phyloP scores from a whole-genome alignment of 2,329 filamentous ascomycete species.

The Fusarium algeriense region DNA sequence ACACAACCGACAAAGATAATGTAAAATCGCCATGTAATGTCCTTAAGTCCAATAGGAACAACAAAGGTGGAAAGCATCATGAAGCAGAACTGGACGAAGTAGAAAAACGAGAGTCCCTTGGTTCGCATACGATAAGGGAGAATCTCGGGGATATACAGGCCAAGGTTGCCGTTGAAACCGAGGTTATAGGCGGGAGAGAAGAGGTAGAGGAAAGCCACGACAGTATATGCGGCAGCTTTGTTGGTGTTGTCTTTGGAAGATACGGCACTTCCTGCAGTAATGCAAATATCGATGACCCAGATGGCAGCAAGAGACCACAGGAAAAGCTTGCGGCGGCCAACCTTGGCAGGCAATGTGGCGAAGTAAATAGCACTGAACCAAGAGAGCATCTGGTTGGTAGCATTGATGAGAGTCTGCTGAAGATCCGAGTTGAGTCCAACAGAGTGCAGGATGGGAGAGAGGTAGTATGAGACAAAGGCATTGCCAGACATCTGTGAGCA shows the following conservation, averaged over 20 bases:
- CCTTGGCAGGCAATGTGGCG: background rate
- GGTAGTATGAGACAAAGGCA: background rate
- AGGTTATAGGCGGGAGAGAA: background rate
- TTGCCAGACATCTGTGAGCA: slow-evolving; percentile 8
- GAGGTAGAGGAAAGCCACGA: slow-evolving; percentile 6
- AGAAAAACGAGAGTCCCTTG: background rate
- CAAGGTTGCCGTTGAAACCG: background rate
- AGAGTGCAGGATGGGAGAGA: slow-evolving; percentile 1
- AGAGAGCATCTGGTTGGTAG: background rate
- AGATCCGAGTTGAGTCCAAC: background rate
- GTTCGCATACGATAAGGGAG: slow-evolving; percentile 3
- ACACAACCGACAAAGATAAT: slow-evolving; percentile 25
- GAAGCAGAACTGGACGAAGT: background rate
- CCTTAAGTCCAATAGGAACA: slow-evolving; percentile 26
- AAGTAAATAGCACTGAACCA: slow-evolving; percentile 11
- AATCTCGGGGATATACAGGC: slow-evolving; percentile 4
- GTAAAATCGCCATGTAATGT: slow-evolving; percentile 35
- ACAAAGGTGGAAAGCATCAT: slow-evolving; percentile 20
- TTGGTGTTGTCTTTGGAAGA: slow-evolving; percentile 1
- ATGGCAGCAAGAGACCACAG: background rate
- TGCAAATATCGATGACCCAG: slow-evolving; percentile 3
- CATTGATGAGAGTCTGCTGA: slow-evolving; percentile 8
- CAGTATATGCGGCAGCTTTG: background rate
- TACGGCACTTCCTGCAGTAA: background rate
- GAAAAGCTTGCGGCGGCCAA: slow-evolving; percentile 2